phyloP scores from a whole-genome alignment of 352 stramenopile species.

The Thalassiosira exigua region DNA sequence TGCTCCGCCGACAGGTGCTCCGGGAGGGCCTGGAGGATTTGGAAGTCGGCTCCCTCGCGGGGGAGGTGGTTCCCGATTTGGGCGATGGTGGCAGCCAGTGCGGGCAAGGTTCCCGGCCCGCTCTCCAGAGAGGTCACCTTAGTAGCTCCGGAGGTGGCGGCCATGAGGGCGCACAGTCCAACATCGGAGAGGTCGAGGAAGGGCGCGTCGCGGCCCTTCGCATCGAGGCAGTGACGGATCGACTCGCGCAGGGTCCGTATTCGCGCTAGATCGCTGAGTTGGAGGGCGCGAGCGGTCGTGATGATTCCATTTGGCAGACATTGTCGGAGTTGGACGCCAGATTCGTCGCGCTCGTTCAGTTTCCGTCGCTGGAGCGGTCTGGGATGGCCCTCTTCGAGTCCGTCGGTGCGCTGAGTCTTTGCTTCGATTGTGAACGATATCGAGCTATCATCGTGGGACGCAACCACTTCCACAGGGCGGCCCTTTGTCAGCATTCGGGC shows the following conservation, averaged over 20 bases:
- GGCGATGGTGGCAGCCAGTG: conserved; percentile 64
- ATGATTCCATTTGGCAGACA: conserved; percentile 19
- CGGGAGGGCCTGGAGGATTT: conserved; percentile 69
- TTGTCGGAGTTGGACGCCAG: not conserved
- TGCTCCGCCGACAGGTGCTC: conserved; percentile 67
- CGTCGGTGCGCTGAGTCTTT: not conserved
- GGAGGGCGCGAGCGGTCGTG: conserved; percentile 47
- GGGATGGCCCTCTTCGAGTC: not conserved
- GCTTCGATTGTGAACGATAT: conserved; percentile 56
- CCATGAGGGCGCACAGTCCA: conserved; percentile 74
- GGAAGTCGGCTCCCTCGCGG: conserved; percentile 40
- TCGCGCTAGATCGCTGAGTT: conserved; percentile 71
- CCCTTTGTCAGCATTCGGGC: conserved; percentile 38
- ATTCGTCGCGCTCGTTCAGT: conserved; percentile 7
- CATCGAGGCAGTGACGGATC: conserved; percentile 59
- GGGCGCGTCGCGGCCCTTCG: conserved; percentile 41
- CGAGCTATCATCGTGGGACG: conserved; percentile 63
- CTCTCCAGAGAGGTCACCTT: conserved; percentile 77
- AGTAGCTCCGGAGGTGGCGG: conserved; percentile 56
- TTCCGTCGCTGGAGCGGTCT: conserved; percentile 38
- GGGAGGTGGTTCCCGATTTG: conserved; percentile 71
- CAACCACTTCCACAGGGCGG: conserved; percentile 38
- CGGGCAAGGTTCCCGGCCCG: conserved; percentile 46
- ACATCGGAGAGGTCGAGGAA: conserved; percentile 82
- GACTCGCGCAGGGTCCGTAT: conserved; percentile 39